A percentile compares a stretch with the other conserved stretches of the same genome.
These are phyloP conservation scores for Paecilomyces fulvus DNA, from an alignment of 2,329 filamentous ascomycete genomes.

Conservation along the genomic window DNA sequence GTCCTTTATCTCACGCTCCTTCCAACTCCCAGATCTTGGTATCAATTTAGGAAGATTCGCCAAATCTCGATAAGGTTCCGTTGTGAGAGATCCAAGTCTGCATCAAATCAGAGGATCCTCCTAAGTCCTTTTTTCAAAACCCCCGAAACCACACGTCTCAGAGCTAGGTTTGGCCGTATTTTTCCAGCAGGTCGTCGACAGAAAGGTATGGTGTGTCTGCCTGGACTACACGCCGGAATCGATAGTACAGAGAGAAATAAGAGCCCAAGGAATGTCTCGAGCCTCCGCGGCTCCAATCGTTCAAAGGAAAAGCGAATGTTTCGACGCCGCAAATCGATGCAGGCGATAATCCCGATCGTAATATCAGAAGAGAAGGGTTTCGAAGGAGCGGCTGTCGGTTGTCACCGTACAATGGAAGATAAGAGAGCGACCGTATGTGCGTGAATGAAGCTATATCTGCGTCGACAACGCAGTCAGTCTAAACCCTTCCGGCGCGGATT, in stretches of 20 bases:
- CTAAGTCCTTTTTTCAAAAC: background rate
- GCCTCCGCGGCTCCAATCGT: background rate
- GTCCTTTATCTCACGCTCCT: background rate
- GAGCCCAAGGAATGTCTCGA: background rate
- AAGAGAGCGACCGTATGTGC: conserved; percentile 3
- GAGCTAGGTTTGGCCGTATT: background rate
- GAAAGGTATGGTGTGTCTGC: conserved; percentile 1
- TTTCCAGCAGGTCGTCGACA: background rate
- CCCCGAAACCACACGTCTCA: background rate
- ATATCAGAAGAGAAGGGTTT: background rate
- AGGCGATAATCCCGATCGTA: background rate
- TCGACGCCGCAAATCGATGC: background rate
- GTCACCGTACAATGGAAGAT: conserved; percentile 10
- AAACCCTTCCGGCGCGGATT: background rate
- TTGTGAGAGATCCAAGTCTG: background rate
- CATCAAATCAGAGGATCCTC: background rate
- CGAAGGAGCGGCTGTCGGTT: conserved; percentile 17
- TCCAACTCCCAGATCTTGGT: background rate
- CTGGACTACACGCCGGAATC: conserved; percentile 1
- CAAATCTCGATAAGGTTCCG: background rate
- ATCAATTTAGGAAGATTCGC: background rate
- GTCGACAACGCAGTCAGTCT: background rate
- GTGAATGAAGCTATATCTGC: background rate
- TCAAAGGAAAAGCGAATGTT: background rate
- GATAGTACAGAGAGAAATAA: background rate